Conservation (phyloP, 148 eudicot species). For the Vaccinium vitisidaea region DNA sequence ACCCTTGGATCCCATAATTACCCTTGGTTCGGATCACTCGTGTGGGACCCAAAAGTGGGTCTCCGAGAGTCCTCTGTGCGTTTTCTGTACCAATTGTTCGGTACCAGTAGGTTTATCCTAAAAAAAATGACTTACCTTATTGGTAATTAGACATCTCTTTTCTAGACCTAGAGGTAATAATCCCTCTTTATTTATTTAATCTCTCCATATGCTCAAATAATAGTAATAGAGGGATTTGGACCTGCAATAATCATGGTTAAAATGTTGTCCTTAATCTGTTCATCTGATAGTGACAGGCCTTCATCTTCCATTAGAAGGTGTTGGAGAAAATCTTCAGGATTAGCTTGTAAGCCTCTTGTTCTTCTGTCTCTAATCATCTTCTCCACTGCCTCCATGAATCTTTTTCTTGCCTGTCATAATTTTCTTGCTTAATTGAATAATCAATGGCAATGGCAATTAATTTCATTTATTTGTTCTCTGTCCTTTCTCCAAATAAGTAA, state of each 20-base stretch:
- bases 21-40: too few relatives aligned
- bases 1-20: too few relatives aligned
- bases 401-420: constrained; percentile 39
- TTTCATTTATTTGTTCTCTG: background rate
- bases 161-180: too few relatives aligned
- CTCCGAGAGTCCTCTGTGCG: too few relatives aligned
- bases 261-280: constrained; percentile 50
- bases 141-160: too few relatives aligned
- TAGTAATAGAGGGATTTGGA: constrained; percentile 1
- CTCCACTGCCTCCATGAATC: constrained; percentile 39
- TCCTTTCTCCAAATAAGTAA: background rate
- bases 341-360: constrained; percentile 7
- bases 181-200: too few relatives aligned
- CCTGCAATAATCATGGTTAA: constrained; percentile 64
- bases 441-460: background rate
- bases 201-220: background rate
- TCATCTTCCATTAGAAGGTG: constrained; percentile 22
- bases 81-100: too few relatives aligned
- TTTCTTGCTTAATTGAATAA: background rate
- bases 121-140: too few relatives aligned
- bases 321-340: constrained; percentile 30
- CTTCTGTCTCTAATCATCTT: constrained; percentile 38
- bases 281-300: constrained; percentile 27
- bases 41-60: too few relatives aligned
- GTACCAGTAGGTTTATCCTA: too few relatives aligned